A percentile compares a stretch with the other conserved stretches of the same genome.
Evolutionary conservation across 306 rosid species (phyloP).

Genomic region (Quercus gilva): DNA sequence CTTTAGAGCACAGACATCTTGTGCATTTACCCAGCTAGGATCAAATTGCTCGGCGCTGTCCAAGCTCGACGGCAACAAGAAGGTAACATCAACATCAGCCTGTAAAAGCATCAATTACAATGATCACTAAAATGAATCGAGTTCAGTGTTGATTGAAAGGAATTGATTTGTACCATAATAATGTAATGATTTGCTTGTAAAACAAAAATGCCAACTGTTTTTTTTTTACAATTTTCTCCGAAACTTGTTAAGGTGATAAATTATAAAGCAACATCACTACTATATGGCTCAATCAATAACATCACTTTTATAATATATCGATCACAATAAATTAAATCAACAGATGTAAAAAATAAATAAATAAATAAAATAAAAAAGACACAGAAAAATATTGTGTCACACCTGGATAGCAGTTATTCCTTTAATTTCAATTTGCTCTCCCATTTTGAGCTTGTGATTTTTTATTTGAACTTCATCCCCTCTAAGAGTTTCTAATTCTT

Average conservation of each 20-base stretch:
- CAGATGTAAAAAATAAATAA: too few species aligned
- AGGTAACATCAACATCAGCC: slow-evolving; percentile 88
- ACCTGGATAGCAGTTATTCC: slow-evolving; percentile 86
- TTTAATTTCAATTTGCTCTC: slow-evolving; percentile 48
- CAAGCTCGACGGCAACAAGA: slow-evolving; percentile 55
- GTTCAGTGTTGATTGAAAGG: too few species aligned
- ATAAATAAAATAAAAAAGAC: too few species aligned
- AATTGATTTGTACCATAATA: too few species aligned
- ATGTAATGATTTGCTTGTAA: too few species aligned
- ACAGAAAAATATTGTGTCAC: not conserved
- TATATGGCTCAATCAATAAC: too few species aligned
- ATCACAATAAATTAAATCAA: too few species aligned
- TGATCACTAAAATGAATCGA: not conserved
- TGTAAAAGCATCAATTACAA: not conserved
- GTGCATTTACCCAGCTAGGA: slow-evolving; percentile 65
- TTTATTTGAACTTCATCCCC: slow-evolving; percentile 28
- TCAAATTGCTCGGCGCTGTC: slow-evolving; percentile 73
- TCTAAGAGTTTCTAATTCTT: slow-evolving; percentile 58
- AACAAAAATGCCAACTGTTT: too few species aligned
- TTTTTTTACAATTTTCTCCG: too few species aligned
- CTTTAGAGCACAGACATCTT: slow-evolving; percentile 50
- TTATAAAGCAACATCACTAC: too few species aligned
- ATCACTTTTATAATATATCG: too few species aligned
- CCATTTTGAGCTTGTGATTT: slow-evolving; percentile 35
- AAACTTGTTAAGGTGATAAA: too few species aligned